A percentile compares a stretch with the other conserved stretches of the same genome.
These are phyloP conservation scores for Myriosclerotinia scirpicola DNA, from an alignment of 2,329 filamentous ascomycete species.

Conservation along the genomic window DNA sequence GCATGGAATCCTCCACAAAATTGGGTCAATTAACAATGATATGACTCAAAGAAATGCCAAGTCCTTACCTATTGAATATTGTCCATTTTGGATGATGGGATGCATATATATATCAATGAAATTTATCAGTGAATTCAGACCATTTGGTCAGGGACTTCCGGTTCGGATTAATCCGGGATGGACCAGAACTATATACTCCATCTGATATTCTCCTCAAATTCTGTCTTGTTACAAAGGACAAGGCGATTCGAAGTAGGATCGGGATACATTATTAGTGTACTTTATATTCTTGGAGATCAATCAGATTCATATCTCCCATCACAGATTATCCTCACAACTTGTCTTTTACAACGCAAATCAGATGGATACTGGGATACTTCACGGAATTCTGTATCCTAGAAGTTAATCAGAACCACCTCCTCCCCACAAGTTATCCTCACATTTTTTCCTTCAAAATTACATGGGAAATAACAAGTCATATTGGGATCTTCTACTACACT, in stretches of 20 bases:
- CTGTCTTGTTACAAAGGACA: not conserved
- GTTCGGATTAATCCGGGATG: not conserved
- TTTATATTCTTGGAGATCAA: not conserved
- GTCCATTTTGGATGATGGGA: not conserved
- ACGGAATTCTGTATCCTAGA: no score
- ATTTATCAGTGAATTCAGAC: not conserved
- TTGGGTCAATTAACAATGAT: not conserved
- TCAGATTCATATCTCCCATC: no score
- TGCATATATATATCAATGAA: not conserved
- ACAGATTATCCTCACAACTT: no score
- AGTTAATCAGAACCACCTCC: no score
- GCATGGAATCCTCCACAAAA: not conserved
- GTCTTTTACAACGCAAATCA: no score
- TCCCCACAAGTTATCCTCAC: no score
- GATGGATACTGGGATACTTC: no score
- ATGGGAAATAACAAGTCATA: no score
- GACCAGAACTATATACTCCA: not conserved
- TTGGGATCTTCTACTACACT: no score
- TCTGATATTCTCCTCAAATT: not conserved
- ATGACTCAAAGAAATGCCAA: not conserved
- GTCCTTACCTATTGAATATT: not conserved
- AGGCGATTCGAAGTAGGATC: not conserved
- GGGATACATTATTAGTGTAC: not conserved
- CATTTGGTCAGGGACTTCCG: not conserved
- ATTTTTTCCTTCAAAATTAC: no score